Percentiles rank a stretch among this genome's conserved stretches.
These are phyloP conservation scores for Stagonosporopsis vannaccii DNA, from an alignment of 2,329 filamentous ascomycete species.

Conservation along the genomic window DNA sequence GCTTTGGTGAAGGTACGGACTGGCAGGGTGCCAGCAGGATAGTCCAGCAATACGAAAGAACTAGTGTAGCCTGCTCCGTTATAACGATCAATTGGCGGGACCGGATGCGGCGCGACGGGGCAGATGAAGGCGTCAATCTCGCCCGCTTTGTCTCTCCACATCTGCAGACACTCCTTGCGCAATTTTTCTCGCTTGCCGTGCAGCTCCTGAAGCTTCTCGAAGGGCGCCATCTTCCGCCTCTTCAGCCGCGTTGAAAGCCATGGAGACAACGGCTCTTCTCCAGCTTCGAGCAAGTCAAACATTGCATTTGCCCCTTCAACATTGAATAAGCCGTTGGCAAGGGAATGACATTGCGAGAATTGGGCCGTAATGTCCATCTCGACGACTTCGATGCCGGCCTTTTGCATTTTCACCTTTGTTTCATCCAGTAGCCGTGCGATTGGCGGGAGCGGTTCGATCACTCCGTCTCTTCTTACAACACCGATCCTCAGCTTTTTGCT, in stretches of 20 bases:
- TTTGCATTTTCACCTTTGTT: conserved; percentile 45
- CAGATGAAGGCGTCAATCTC: conserved; percentile 68
- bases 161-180: conserved; percentile 62
- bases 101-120: conserved; percentile 69
- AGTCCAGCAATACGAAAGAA: conserved; percentile 68
- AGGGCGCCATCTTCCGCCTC: conserved; percentile 55
- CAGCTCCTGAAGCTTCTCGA: conserved; percentile 60
- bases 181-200: conserved; percentile 62
- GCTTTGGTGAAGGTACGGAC: conserved; percentile 58
- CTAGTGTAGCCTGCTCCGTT: conserved; percentile 69
- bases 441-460: conserved; percentile 61
- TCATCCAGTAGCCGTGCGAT: conserved; percentile 57
- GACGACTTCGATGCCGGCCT: conserved; percentile 61
- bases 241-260: conserved; percentile 64
- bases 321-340: conserved; percentile 66
- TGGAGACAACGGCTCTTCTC: conserved; percentile 64
- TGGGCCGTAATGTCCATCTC: conserved; percentile 63
- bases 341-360: conserved; percentile 63
- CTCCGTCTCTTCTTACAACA: conserved; percentile 58
- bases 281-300: conserved; percentile 64
- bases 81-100: conserved; percentile 68
- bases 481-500: conserved; percentile 53
- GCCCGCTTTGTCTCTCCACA: conserved; percentile 60
- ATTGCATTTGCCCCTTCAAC: conserved; percentile 64
- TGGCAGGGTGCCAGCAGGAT: conserved; percentile 65